phyloP scores from a whole-genome alignment of 2,329 filamentous ascomycete species.

The Volutella citrinella region DNA sequence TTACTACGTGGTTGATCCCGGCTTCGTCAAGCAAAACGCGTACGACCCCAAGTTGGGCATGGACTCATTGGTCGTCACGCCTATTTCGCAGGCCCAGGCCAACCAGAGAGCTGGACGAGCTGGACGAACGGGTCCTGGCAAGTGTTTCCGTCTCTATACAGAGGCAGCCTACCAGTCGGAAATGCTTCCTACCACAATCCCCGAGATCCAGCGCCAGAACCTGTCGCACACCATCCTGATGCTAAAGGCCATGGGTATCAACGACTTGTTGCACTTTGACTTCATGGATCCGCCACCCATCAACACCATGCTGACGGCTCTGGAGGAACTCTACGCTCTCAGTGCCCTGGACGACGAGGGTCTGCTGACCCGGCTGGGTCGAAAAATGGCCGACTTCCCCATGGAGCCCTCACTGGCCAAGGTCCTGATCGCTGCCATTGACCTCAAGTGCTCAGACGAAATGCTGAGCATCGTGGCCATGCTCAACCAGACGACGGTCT shows the following conservation, averaged over 20 bases:
- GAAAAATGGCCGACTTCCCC: conserved; percentile 98
- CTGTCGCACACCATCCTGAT: conserved; percentile 90
- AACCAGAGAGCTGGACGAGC: conserved; percentile 92
- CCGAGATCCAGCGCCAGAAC: conserved; percentile 95
- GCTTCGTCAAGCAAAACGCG: conserved; percentile 96
- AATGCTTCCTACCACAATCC: conserved; percentile 94
- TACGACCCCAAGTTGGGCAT: conserved; percentile 97
- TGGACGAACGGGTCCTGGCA: conserved; percentile 90
- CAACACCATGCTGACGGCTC: conserved; percentile 93
- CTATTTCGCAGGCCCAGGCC: conserved; percentile 94
- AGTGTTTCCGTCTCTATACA: conserved; percentile 93
- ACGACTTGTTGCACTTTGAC: conserved; percentile 94
- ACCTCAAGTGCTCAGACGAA: conserved; percentile 88
- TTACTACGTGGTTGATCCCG: conserved; percentile 94
- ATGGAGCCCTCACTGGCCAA: conserved; percentile 95
- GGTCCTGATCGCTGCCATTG: conserved; percentile 81
- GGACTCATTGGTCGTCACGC: conserved; percentile 93
- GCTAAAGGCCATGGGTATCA: conserved; percentile 99
- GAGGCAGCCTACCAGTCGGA: conserved; percentile 94
- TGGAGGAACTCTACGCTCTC: conserved; percentile 92
- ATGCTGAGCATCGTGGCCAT: conserved; percentile 92
- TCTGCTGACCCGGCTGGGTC: conserved; percentile 81
- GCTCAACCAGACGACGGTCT: conserved; percentile 82
- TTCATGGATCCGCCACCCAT: conserved; percentile 99
- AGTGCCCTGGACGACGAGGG: conserved; percentile 94